Conservation (phyloP, 768 basidiomycete genomes). For the Trichaptum fuscoviolaceum region DNA sequence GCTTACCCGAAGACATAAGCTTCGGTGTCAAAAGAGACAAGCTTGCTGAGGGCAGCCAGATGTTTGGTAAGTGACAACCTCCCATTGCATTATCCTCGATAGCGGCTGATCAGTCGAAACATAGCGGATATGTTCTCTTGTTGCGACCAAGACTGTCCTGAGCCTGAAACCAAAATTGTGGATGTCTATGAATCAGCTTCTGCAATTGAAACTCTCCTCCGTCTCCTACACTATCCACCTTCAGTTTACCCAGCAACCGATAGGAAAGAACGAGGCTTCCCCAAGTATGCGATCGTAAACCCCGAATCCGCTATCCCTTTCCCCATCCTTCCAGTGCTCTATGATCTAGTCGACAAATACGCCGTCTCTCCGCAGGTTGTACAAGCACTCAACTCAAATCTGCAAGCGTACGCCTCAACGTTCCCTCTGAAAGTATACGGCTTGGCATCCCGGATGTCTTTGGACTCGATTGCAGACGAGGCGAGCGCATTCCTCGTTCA, state of each 20-base stretch:
- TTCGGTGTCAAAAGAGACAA: slow-evolving; percentile 47
- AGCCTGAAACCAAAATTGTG: slow-evolving; percentile 28
- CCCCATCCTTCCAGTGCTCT: slow-evolving; percentile 54
- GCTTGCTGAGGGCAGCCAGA: slow-evolving; percentile 45
- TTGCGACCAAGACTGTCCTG: slow-evolving; percentile 33
- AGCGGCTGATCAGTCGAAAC: not conserved
- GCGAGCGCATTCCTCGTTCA: slow-evolving; percentile 53
- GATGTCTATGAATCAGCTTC: slow-evolving; percentile 52
- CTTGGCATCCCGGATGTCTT: slow-evolving; percentile 39
- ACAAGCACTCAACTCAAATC: slow-evolving; percentile 42
- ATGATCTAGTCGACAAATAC: slow-evolving; percentile 64
- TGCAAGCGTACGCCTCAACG: slow-evolving; percentile 45
- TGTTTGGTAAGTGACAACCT: slow-evolving; percentile 48
- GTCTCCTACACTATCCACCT: slow-evolving; percentile 50
- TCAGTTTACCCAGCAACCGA: slow-evolving; percentile 26
- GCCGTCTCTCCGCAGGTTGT: slow-evolving; percentile 42
- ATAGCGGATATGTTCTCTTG: slow-evolving; percentile 66
- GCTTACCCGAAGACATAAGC: slow-evolving; percentile 42
- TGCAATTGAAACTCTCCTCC: slow-evolving; percentile 45
- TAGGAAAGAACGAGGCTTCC: slow-evolving; percentile 27
- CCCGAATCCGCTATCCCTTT: slow-evolving; percentile 51
- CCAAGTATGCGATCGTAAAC: slow-evolving; percentile 19
- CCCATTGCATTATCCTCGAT: slow-evolving; percentile 4
- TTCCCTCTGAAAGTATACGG: slow-evolving; percentile 59
- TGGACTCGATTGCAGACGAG: slow-evolving; percentile 45